A percentile compares a stretch with the other conserved stretches of the same genome.
These are phyloP conservation scores for Cladophialophora immunda DNA, from an alignment of 2,329 filamentous ascomycete genomes.

Conservation along the genomic window DNA sequence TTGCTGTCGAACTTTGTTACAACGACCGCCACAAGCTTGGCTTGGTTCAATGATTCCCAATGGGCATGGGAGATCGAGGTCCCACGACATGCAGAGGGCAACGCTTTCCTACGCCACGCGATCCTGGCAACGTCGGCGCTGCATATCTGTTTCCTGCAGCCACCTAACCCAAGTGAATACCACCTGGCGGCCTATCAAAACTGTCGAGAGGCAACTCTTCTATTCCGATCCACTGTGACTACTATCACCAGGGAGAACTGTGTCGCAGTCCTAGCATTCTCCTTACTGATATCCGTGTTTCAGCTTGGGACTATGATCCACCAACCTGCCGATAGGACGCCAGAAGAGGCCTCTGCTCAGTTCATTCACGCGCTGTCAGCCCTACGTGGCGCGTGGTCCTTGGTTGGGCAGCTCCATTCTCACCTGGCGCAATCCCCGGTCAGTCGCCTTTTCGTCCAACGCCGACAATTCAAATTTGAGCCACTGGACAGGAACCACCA, in stretches of 20 bases:
- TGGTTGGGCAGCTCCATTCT: conserved; percentile 12
- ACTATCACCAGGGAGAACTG: conserved; percentile 13
- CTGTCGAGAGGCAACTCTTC: conserved; percentile 10
- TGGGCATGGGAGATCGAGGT: conserved; percentile 17
- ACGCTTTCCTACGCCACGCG: conserved; percentile 14
- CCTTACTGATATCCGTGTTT: conserved; percentile 16
- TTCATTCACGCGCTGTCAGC: conserved; percentile 7
- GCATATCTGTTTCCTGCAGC: conserved; percentile 15
- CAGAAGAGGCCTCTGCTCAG: conserved; percentile 1
- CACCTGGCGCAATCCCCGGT: conserved; percentile 9
- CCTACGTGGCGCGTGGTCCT: conserved; percentile 14
- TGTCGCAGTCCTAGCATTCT: conserved; percentile 14
- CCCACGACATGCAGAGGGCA: neutral
- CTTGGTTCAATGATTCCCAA: conserved; percentile 10
- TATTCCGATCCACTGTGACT: conserved; percentile 9
- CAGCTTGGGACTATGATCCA: conserved; percentile 3
- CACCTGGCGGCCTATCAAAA: conserved; percentile 6
- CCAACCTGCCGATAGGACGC: neutral
- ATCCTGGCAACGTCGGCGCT: conserved; percentile 18
- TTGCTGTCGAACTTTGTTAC: conserved; percentile 12
- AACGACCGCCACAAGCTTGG: conserved; percentile 5
- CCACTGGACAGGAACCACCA: conserved; percentile 2
- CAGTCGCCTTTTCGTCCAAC: conserved; percentile 6
- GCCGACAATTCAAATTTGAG: neutral
- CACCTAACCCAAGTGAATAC: conserved; percentile 2